Conservation (phyloP, 805 yeast species). For the Yarrowia osloensis region DNA sequence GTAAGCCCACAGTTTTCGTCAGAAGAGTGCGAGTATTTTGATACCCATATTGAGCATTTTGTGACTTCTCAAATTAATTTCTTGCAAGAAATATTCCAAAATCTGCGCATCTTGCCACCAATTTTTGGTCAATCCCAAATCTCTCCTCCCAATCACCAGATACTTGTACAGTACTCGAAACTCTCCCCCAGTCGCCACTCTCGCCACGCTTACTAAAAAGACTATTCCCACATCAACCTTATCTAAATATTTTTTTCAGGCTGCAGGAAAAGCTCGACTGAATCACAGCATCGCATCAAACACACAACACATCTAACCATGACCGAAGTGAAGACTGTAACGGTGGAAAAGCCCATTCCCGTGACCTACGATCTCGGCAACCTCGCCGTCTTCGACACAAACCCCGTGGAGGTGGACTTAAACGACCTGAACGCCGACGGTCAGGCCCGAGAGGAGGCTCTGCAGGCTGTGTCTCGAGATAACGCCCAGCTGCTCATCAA, state of each 20-base stretch:
- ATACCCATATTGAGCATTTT: not conserved
- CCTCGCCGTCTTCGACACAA: slow-evolving; percentile 84
- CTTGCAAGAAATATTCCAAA: no score
- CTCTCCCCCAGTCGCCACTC: no score
- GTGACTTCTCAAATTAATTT: no score
- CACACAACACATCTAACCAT: not conserved
- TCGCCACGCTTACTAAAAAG: not conserved
- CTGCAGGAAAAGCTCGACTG: slow-evolving; percentile 5
- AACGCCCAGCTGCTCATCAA: slow-evolving; percentile 88
- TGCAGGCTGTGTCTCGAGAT: slow-evolving; percentile 75
- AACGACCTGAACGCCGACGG: slow-evolving; percentile 50
- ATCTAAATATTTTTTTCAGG: slow-evolving; percentile 3
- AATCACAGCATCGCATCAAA: no score
- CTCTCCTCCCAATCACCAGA: no score
- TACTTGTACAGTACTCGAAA: no score
- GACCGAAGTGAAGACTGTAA: slow-evolving; percentile 26
- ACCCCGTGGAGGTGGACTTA: slow-evolving; percentile 70
- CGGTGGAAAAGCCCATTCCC: slow-evolving; percentile 87
- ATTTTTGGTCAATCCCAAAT: no score
- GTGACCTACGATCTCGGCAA: slow-evolving; percentile 88
- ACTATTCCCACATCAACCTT: not conserved
- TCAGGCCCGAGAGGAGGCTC: slow-evolving; percentile 59
- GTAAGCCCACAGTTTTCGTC: no score
- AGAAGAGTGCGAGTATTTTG: not conserved
- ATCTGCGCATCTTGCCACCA: no score